Conservation (phyloP, 2,329 filamentous ascomycete species). For the Fusarium nelsonii region DNA sequence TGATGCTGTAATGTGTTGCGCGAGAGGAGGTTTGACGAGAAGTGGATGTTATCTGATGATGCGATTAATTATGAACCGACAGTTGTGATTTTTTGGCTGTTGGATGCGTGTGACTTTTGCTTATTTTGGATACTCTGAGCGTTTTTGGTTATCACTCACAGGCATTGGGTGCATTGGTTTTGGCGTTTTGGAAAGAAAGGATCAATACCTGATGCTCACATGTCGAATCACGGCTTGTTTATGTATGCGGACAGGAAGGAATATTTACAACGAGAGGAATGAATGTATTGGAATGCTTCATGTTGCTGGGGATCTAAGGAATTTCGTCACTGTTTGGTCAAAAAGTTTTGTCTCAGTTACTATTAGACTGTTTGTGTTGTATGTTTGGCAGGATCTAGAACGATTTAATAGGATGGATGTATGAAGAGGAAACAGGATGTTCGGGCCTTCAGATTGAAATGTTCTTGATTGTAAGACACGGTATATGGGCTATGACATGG, state of each 20-base stretch:
- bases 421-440: slow-evolving; percentile 7
- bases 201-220: slow-evolving; percentile 20
- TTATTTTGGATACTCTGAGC: slow-evolving; percentile 21
- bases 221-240: slow-evolving; percentile 15
- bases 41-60: slow-evolving; percentile 20
- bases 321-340: slow-evolving; percentile 6
- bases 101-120: slow-evolving; percentile 7
- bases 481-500: not conserved
- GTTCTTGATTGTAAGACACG: slow-evolving; percentile 1
- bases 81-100: slow-evolving; percentile 1
- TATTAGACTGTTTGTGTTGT: slow-evolving; percentile 2
- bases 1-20: slow-evolving; percentile 35
- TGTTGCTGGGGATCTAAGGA: slow-evolving; percentile 10
- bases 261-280: slow-evolving; percentile 22
- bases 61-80: slow-evolving; percentile 13
- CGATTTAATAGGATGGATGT: slow-evolving; percentile 1
- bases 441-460: slow-evolving; percentile 5
- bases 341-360: slow-evolving; percentile 29
- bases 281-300: slow-evolving; percentile 27
- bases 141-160: slow-evolving; percentile 11
- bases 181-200: slow-evolving; percentile 37
- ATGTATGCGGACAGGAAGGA: slow-evolving; percentile 20
- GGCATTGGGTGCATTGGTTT: slow-evolving; percentile 33
- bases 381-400: slow-evolving; percentile 8
- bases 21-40: not conserved